Conservation (phyloP, 1,284 basidiomycete genomes). For the Trichosporon coremiiforme region DNA sequence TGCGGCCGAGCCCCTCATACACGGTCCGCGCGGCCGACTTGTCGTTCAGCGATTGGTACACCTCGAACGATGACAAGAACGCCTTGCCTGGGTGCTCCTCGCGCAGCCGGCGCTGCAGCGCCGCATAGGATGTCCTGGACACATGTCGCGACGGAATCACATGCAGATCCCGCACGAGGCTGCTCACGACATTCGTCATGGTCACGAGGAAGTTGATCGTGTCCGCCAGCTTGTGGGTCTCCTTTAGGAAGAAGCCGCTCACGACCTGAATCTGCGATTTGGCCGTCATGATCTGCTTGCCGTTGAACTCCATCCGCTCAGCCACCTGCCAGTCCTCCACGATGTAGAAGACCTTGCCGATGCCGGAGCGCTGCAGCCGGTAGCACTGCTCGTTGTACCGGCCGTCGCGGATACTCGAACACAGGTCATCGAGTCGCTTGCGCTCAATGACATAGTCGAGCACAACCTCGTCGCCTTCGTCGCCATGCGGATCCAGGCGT, state of each 20-base stretch:
- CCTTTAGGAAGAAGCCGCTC: slow-evolving; percentile 62
- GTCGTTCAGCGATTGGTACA: slow-evolving; percentile 60
- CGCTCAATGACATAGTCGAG: slow-evolving; percentile 63
- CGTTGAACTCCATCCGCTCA: slow-evolving; percentile 45
- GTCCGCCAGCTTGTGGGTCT: slow-evolving; percentile 59
- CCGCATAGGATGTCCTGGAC: slow-evolving; percentile 43
- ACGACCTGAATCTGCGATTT: slow-evolving; percentile 62
- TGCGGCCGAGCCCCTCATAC: slow-evolving; percentile 59
- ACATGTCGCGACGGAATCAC: slow-evolving; percentile 58
- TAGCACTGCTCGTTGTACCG: slow-evolving; percentile 63
- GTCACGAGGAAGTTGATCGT: slow-evolving; percentile 60
- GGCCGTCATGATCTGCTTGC: slow-evolving; percentile 54
- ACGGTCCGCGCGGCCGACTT: slow-evolving; percentile 59
- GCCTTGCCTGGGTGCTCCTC: slow-evolving; percentile 38
- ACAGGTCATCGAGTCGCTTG: slow-evolving; percentile 63
- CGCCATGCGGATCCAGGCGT: slow-evolving; percentile 47
- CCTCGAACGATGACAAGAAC: slow-evolving; percentile 58
- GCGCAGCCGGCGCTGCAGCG: slow-evolving; percentile 53
- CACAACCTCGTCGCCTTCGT: slow-evolving; percentile 59
- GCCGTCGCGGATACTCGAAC: slow-evolving; percentile 60
- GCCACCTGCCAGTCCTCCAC: slow-evolving; percentile 61
- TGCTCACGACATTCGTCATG: slow-evolving; percentile 58
- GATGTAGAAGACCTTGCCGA: slow-evolving; percentile 61
- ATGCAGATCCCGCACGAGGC: slow-evolving; percentile 49
- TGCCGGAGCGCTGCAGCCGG: slow-evolving; percentile 59